Evolutionary conservation across 2,329 filamentous ascomycete species (phyloP).

Genomic region (Chaetomiaceae sp.): DNA sequence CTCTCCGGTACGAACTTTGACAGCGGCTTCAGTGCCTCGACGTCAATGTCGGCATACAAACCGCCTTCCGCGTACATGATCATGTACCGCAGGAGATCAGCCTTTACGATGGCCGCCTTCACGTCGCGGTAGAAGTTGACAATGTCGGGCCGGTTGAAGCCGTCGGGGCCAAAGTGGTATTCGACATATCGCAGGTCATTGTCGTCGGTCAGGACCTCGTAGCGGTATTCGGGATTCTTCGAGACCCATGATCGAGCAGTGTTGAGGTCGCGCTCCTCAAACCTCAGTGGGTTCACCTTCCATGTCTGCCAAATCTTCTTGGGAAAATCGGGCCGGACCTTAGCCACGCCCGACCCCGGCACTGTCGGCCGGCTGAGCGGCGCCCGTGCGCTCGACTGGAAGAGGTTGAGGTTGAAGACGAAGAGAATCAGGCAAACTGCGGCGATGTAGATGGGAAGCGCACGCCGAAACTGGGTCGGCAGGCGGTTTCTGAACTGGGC

Average conservation of each 20-base stretch:
- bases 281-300: conserved; percentile 64
- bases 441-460: conserved; percentile 43
- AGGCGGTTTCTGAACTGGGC: conserved; percentile 37
- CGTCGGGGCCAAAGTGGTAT: conserved; percentile 60
- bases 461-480: conserved; percentile 46
- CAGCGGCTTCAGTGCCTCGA: conserved; percentile 39
- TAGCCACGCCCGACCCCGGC: not conserved
- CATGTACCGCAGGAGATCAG: conserved; percentile 62
- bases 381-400: conserved; percentile 27
- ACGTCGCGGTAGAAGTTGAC: conserved; percentile 57
- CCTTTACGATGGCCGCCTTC: conserved; percentile 61
- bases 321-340: conserved; percentile 43
- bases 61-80: conserved; percentile 64
- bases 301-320: conserved; percentile 74
- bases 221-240: conserved; percentile 63
- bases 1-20: conserved; percentile 57
- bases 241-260: conserved; percentile 60
- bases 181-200: conserved; percentile 66
- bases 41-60: conserved; percentile 44
- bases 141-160: conserved; percentile 64
- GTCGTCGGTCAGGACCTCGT: conserved; percentile 65
- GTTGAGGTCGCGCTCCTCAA: conserved; percentile 59
- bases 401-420: conserved; percentile 42
- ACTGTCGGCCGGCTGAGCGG: conserved; percentile 10
- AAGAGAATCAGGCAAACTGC: conserved; percentile 43